Base-by-base conservation (phyloP, 2,329 filamentous ascomycete genomes). In the Torrubiella hemipterigena region DNA sequence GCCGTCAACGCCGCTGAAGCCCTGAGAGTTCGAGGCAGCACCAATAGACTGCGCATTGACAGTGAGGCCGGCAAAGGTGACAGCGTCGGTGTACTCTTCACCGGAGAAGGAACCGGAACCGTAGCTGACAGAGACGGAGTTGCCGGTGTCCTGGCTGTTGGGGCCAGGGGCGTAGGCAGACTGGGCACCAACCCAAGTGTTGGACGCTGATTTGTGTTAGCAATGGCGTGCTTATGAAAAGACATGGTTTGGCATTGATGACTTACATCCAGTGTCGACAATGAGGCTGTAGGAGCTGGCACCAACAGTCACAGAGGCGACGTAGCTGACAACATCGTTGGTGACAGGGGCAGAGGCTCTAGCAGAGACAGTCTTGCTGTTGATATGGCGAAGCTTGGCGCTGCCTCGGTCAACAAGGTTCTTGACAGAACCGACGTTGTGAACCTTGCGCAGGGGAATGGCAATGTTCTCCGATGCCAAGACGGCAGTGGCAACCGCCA, bases 11-110 rank as follows among this genome's bases (percentile, higher is more conserved):
- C 33, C 33, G 26, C 21, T 26, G 29, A 35, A 35, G 33, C 33
- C 33, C 7, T 20, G 17, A 2, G 33, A n/a, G 20, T 6, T 17
- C 6, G 19, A 24, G 17, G 33, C 33, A 13, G 33, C 30, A 17
- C 33, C 33, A 23, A 35, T 32, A 12, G 33, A 35, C 29, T 35
- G 33, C 17, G 25, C 19, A 16, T 17, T 19, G 17, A 34, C 44
- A 6, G 44, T 49, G 17, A 51, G 45, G 17, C 48, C 49, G 17
- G 41, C 44, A 25, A 52, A 52, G 35, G 36, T 48, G 32, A 52
- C 45, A 13, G 31, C 42, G 37, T 52, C 49, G 24, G 36, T 44
- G 34, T 48, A 49, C 35, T 46, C 44, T 4, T 29, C 40, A 20
- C 46, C 46, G 25, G 39, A 42, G 39, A 49, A 49, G 4, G 40